phyloP scores from a whole-genome alignment of 371 early-diverging fungal species.

The Chytridiales sp. region DNA sequence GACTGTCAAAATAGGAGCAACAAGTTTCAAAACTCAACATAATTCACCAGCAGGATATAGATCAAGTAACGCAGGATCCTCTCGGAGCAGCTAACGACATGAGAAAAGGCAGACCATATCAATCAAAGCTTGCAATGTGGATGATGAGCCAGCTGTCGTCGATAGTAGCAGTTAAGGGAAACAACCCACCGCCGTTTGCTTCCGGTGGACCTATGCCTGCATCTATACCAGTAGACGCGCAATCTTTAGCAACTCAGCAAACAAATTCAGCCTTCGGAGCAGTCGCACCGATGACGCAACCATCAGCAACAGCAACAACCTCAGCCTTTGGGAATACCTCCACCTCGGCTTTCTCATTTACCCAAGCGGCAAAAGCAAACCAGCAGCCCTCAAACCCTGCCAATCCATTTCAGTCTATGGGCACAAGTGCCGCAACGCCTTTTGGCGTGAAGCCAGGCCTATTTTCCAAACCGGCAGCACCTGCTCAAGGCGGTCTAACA shows the following conservation, averaged over 20 bases:
- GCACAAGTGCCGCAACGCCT: conserved; percentile 3
- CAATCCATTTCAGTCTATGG: background rate
- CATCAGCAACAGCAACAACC: conserved; percentile 1
- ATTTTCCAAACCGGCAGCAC: conserved; percentile 6
- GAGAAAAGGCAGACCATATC: background rate
- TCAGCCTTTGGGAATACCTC: background rate
- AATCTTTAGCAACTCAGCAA: background rate
- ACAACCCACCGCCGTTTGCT: background rate
- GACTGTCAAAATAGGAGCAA: background rate
- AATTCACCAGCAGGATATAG: background rate
- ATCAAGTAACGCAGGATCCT: background rate
- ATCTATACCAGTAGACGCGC: background rate
- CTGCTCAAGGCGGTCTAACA: background rate
- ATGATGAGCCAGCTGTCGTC: background rate
- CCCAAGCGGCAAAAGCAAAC: background rate
- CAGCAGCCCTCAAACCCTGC: background rate
- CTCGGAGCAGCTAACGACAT: background rate
- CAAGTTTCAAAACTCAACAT: background rate
- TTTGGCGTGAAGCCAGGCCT: background rate
- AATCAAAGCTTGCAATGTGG: background rate
- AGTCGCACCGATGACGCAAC: background rate
- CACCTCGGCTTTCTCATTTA: background rate
- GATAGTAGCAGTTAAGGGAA: background rate
- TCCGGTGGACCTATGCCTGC: background rate
- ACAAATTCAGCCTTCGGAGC: background rate